A percentile compares a stretch with the other conserved stretches of the same genome.
Evolutionary conservation across 768 basidiomycete genomes (phyloP).

Genomic region (Russula virescens): DNA sequence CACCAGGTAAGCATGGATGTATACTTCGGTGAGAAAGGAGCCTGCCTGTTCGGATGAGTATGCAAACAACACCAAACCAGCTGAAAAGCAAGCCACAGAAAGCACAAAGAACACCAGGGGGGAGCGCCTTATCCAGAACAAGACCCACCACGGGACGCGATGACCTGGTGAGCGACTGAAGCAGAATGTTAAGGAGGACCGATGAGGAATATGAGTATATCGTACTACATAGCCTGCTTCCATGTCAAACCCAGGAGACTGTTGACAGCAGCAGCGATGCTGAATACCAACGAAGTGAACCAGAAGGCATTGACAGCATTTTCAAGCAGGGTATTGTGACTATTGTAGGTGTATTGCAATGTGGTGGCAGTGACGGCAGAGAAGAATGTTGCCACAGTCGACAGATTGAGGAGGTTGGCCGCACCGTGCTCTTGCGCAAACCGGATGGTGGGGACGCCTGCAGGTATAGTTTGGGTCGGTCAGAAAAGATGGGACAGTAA

Average conservation of each 20-base stretch:
- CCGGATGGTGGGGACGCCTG: slow-evolving; percentile 70
- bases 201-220: slow-evolving; percentile 22
- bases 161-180: slow-evolving; percentile 66
- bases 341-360: slow-evolving; percentile 58
- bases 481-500: neutral
- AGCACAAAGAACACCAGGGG: slow-evolving; percentile 79
- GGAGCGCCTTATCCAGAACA: slow-evolving; percentile 84
- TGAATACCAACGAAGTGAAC: slow-evolving; percentile 72
- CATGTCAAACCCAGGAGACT: slow-evolving; percentile 71
- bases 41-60: slow-evolving; percentile 69
- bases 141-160: slow-evolving; percentile 75
- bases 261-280: slow-evolving; percentile 72
- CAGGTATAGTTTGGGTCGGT: neutral
- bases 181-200: slow-evolving; percentile 9
- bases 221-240: slow-evolving; percentile 81
- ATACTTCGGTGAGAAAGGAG: neutral
- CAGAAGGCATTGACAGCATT: slow-evolving; percentile 66
- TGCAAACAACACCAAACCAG: slow-evolving; percentile 70
- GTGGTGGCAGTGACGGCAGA: slow-evolving; percentile 71
- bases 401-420: slow-evolving; percentile 63
- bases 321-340: slow-evolving; percentile 35
- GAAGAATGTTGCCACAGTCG: slow-evolving; percentile 75
- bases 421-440: slow-evolving; percentile 72
- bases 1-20: neutral
- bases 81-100: slow-evolving; percentile 77